phyloP scores from a whole-genome alignment of 1,284 basidiomycete genomes.

The Earliella scabrosa region DNA sequence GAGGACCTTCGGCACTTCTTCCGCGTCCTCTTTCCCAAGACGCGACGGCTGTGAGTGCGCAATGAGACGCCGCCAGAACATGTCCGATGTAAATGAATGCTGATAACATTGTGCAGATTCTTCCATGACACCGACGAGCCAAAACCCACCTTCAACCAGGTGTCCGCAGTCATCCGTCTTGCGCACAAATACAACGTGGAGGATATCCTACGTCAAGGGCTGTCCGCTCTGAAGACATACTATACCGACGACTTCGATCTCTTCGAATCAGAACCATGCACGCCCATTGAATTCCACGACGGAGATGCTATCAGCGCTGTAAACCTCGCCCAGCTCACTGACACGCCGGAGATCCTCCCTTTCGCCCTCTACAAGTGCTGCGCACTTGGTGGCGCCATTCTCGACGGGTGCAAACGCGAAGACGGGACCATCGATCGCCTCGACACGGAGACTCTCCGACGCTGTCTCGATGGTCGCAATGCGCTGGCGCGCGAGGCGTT shows the following conservation, averaged over 20 bases:
- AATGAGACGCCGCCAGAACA: no score
- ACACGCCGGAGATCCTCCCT: neutral
- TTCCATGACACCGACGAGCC: neutral
- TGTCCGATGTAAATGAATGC: neutral
- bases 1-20: constrained; percentile 11
- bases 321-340: constrained; percentile 2
- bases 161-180: constrained; percentile 8
- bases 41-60: neutral
- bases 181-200: constrained; percentile 14
- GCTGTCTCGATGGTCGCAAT: no score
- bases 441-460: no score
- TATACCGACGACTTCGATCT: neutral
- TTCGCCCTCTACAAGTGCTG: constrained; percentile 7
- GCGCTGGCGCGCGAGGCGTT: no score
- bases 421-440: no score
- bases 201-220: neutral
- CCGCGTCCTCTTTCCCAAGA: neutral
- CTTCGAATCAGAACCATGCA: neutral
- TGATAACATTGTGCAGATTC: neutral
- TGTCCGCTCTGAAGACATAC: neutral
- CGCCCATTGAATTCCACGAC: no score
- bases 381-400: neutral
- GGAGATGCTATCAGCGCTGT: constrained; percentile 7
- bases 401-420: constrained; percentile 1
- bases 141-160: neutral